These are phyloP conservation scores for Trametes sp. DNA, from an alignment of 1,284 basidiomycete species.

Conservation along the genomic window DNA sequence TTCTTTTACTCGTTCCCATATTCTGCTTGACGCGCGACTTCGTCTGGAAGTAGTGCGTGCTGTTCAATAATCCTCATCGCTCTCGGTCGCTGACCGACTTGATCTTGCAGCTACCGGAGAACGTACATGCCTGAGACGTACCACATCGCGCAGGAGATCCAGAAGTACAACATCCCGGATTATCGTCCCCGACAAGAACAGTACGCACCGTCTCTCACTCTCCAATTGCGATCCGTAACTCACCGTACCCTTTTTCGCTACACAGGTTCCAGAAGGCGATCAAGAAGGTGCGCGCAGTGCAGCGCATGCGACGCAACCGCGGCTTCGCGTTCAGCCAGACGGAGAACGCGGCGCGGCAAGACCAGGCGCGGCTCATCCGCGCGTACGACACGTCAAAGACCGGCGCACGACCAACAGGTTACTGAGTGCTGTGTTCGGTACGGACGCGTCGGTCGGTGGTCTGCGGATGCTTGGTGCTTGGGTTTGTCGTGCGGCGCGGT, in stretches of 20 bases:
- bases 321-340: conserved; percentile 98
- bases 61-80: neutral
- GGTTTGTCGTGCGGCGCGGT: too few relatives aligned
- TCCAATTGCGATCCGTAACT: neutral
- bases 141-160: conserved; percentile 96
- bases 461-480: conserved; percentile 4
- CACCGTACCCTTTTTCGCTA: neutral
- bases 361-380: conserved; percentile 86
- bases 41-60: conserved; percentile 91
- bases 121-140: conserved; percentile 93
- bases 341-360: conserved; percentile 82
- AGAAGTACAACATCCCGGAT: conserved; percentile 98
- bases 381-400: conserved; percentile 90
- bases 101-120: conserved; percentile 91
- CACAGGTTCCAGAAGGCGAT: conserved; percentile 94
- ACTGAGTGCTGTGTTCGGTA: conserved; percentile 47
- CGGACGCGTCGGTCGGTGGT: too few relatives aligned
- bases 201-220: conserved; percentile 53
- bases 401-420: conserved; percentile 73
- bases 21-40: conserved; percentile 93
- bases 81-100: too few relatives aligned
- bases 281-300: conserved; percentile 96
- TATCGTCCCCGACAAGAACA: conserved; percentile 98
- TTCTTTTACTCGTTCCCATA: conserved; percentile 87
- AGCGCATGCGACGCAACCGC: conserved; percentile 92